Evolutionary conservation across 169 alveolate species (phyloP).

Genomic region (Plasmodium chabaudi): DNA sequence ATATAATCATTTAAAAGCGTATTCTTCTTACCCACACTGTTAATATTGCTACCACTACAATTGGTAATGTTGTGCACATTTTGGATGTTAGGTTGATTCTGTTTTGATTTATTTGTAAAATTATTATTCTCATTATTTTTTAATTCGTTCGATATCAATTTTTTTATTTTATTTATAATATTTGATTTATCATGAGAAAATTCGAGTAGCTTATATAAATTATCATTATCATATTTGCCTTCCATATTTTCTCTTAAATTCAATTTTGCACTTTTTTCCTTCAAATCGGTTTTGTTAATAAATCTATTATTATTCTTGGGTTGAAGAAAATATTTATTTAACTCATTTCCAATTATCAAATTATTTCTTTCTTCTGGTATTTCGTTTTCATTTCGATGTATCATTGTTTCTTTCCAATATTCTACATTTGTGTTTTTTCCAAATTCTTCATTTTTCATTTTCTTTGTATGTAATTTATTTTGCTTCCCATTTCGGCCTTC

Average conservation of each 20-base stretch:
- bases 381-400: neutral
- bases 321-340: neutral
- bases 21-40: constrained; percentile 13
- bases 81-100: neutral
- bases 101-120: constrained; percentile 19
- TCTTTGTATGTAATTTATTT: neutral
- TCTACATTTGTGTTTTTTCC: constrained; percentile 6
- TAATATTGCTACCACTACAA: neutral
- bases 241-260: constrained; percentile 43
- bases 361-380: neutral
- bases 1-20: constrained; percentile 23
- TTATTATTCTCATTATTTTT: constrained; percentile 26
- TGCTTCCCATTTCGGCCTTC: constrained; percentile 16
- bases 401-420: constrained; percentile 19
- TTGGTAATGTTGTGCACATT: neutral
- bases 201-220: constrained; percentile 22
- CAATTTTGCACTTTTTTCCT: constrained; percentile 64
- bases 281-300: neutral
- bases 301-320: neutral
- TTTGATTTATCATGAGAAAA: constrained; percentile 43
- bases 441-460: constrained; percentile 6
- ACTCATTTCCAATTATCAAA: neutral
- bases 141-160: constrained; percentile 60
- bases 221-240: neutral
- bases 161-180: constrained; percentile 55